Conservation (phyloP, 257 asterid species). For the Scutellaria minor region DNA sequence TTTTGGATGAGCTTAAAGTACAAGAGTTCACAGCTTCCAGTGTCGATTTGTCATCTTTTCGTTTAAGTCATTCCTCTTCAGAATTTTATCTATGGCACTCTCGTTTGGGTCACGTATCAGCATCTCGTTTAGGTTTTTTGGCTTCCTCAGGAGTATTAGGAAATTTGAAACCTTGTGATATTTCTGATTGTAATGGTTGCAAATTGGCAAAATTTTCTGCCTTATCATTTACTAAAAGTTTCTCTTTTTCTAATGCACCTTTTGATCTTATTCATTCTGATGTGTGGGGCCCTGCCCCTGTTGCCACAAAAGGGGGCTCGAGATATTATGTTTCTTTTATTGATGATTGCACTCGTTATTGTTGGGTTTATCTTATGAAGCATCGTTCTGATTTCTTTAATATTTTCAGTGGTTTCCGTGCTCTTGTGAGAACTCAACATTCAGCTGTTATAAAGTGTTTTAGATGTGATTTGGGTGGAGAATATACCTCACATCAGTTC, state of each 20-base stretch:
- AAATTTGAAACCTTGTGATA: not conserved
- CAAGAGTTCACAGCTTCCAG: not conserved
- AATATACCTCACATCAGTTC: not conserved
- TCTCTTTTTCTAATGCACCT: not conserved
- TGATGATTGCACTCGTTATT: not conserved
- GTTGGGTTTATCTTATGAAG: no score
- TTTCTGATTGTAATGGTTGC: conserved; percentile 16
- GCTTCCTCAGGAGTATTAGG: not conserved
- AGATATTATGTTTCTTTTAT: conserved; percentile 11
- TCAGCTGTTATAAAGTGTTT: not conserved
- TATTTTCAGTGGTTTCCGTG: not conserved
- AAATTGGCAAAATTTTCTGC: conserved; percentile 18
- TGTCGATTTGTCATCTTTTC: conserved; percentile 7
- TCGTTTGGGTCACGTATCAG: not conserved
- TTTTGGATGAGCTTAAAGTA: conserved; percentile 9
- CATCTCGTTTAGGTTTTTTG: conserved; percentile 11
- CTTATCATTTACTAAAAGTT: not conserved
- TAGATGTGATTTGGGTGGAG: not conserved
- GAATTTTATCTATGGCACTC: conserved; percentile 21
- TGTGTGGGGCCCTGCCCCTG: conserved; percentile 8
- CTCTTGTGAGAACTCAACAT: conserved; percentile 1
- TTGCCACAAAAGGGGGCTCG: not conserved
- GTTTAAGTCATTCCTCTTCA: not conserved
- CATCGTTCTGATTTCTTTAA: not conserved
- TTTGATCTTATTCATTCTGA: conserved; percentile 29